Conservation (phyloP, 345 rosid species). For the Heritiera fomes region DNA sequence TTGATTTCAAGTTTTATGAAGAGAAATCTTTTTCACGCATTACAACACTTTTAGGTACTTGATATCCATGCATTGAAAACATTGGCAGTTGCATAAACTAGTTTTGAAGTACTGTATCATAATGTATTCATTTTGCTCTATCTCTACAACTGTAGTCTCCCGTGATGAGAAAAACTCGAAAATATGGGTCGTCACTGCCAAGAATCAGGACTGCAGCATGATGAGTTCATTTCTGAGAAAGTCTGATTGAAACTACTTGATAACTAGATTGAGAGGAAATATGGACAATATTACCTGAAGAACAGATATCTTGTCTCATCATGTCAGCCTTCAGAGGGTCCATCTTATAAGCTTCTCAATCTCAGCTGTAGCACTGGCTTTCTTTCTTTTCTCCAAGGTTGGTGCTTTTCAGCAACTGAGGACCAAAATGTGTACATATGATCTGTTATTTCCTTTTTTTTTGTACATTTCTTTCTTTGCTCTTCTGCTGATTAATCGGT, state of each 20-base stretch:
- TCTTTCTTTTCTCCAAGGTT: neutral
- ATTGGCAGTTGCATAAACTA: neutral
- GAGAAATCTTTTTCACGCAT: neutral
- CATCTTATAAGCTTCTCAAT: neutral
- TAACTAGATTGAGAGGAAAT: neutral
- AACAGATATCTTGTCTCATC: neutral
- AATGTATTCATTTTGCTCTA: neutral
- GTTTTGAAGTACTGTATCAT: no score
- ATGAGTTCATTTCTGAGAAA: neutral
- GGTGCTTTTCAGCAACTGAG: neutral
- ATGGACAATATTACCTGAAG: neutral
- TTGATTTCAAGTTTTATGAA: neutral
- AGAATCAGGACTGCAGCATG: neutral
- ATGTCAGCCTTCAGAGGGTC: neutral
- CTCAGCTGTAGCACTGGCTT: neutral
- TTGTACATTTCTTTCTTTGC: neutral
- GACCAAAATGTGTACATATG: neutral
- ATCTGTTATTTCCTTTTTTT: neutral
- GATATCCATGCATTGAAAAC: neutral
- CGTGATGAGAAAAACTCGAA: neutral
- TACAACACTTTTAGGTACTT: neutral
- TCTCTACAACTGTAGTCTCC: neutral
- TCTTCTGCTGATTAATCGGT: neutral
- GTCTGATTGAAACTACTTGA: neutral
- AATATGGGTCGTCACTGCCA: neutral